Conservation (phyloP, 768 basidiomycete genomes). For the Boletus subparvulus region DNA sequence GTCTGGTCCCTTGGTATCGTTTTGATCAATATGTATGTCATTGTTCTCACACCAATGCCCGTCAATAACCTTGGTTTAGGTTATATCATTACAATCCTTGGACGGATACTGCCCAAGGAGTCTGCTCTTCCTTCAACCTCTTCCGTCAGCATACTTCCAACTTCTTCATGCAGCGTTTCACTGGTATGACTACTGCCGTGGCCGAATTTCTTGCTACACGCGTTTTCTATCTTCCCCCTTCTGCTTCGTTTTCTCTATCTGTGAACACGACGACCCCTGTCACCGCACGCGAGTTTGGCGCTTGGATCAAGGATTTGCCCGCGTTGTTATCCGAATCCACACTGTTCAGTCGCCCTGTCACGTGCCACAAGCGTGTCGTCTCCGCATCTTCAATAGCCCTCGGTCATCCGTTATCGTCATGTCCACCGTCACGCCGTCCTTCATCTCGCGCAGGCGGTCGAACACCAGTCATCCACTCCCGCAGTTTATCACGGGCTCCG, state of each 20-base stretch:
- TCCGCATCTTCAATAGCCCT: slow-evolving; percentile 58
- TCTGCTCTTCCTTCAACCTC: slow-evolving; percentile 76
- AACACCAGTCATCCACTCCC: slow-evolving; percentile 52
- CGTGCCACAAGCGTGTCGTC: slow-evolving; percentile 53
- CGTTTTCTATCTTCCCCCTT: slow-evolving; percentile 77
- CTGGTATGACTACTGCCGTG: slow-evolving; percentile 83
- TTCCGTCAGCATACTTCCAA: slow-evolving; percentile 76
- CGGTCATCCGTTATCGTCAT: slow-evolving; percentile 62
- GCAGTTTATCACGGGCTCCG: slow-evolving; percentile 62
- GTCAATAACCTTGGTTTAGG: slow-evolving; percentile 42
- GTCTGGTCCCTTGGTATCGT: slow-evolving; percentile 99
- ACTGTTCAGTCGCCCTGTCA: slow-evolving; percentile 29
- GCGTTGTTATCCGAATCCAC: slow-evolving; percentile 54
- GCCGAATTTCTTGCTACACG: slow-evolving; percentile 83
- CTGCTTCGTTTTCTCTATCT: slow-evolving; percentile 39
- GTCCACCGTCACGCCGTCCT: slow-evolving; percentile 70
- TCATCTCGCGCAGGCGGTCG: slow-evolving; percentile 61
- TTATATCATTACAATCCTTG: slow-evolving; percentile 98
- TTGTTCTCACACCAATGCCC: background rate
- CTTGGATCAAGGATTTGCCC: slow-evolving; percentile 84
- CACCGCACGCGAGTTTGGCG: slow-evolving; percentile 79
- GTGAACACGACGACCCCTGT: slow-evolving; percentile 39
- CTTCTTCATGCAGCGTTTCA: slow-evolving; percentile 89
- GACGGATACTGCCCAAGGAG: slow-evolving; percentile 87
- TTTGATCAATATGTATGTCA: slow-evolving; percentile 89